Evolutionary conservation across 768 basidiomycete species (phyloP), one percentile per base, ranked within the genome.

Genomic region (Tylopilus vinaceipallidus): DNA sequence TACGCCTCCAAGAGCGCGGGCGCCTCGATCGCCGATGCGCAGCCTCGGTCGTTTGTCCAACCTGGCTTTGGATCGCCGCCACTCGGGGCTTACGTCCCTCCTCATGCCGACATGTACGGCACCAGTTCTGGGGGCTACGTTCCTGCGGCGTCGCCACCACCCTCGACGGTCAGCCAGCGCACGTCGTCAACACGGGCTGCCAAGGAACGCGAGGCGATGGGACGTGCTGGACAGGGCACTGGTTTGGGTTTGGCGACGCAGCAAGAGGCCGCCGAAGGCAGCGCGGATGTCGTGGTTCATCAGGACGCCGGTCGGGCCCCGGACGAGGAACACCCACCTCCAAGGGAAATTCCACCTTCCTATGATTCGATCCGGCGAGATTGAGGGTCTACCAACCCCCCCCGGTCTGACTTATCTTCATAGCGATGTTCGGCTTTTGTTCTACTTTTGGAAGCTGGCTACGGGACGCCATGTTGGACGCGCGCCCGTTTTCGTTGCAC

Each of bases 341-440:
- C 59, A 4, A 59, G 52, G 22, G 65, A 66, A 47, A 63, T 66
- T 17, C 65, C 65, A 0, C 65, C 65, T 11, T 23, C 65, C 2
- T 66, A 66, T 42, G 65, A 66, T 0, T 66, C 65, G 12, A 66
- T 66, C 34, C 55, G 32, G 24, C 57, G 43, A 14, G 56, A 61
- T 24, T 61, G 49, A 55, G 30, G 34, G 35, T 12, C 2, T 4
- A 20, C 35, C 14, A 20, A 29, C 17, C n/a, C 12, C 17, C 17
- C 33, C 35, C 42, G 26, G 32, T 47, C 33, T 47, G 4, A 8
- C 22, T 35, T 42, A 10, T 12, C 8, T 43, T 23, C 4, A 13
- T 40, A 14, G 26, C 24, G 10, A n/a, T 23, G 16, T 32, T n/a
- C 13, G 38, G n/a, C 16, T 32, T 43, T 23, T 23, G 22, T 38